phyloP scores from a whole-genome alignment of 192 early-diverging fungal genomes.

The Rhizoclosmatium sp. region DNA sequence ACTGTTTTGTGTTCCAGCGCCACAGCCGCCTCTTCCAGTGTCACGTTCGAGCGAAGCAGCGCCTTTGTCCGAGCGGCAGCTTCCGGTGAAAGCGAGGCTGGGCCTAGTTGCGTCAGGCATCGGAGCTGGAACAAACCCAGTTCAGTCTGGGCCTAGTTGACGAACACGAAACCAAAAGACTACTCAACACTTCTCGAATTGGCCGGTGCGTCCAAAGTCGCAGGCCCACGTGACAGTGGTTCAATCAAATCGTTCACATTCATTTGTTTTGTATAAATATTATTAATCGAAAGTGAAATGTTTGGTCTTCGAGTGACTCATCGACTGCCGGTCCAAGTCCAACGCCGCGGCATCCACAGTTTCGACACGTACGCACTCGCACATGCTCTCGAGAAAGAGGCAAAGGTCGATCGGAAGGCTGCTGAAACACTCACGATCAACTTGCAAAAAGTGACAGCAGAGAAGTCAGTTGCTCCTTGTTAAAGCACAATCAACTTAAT shows the following conservation, averaged over 20 bases:
- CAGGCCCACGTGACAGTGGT: background rate
- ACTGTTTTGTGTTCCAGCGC: background rate
- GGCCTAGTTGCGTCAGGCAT: background rate
- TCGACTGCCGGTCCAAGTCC: background rate
- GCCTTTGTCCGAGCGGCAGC: background rate
- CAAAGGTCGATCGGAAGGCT: constrained; percentile 70
- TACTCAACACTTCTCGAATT: background rate
- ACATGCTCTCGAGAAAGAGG: background rate
- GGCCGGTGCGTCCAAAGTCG: background rate
- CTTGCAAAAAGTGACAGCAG: constrained; percentile 72
- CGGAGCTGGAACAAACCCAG: background rate
- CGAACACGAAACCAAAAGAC: background rate
- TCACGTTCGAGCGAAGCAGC: background rate
- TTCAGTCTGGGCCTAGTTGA: background rate
- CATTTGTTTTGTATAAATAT: background rate
- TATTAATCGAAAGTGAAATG: background rate
- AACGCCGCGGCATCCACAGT: background rate
- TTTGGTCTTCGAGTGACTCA: background rate
- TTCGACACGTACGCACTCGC: constrained; percentile 14
- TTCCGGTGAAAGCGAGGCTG: background rate
- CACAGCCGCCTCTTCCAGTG: background rate
- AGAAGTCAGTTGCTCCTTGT: constrained; percentile 58
- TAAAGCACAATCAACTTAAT: background rate
- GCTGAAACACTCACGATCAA: constrained; percentile 80
- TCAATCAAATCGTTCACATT: background rate